Evolutionary conservation across 768 basidiomycete species (phyloP).

Genomic region (Lyophyllum atratum): DNA sequence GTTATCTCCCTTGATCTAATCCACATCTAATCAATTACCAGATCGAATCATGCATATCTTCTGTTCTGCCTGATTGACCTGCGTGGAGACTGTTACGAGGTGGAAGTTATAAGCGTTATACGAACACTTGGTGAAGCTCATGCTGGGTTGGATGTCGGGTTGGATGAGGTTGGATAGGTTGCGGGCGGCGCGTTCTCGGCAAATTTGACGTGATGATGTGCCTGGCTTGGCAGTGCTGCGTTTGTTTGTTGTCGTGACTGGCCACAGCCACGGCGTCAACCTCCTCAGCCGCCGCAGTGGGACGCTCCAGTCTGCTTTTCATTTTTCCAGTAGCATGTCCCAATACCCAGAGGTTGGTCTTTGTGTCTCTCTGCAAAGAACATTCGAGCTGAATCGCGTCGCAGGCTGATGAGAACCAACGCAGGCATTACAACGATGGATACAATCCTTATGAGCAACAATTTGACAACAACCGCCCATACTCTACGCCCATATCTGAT

Average conservation of each 20-base stretch:
- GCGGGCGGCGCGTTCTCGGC: not conserved
- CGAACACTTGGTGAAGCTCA: too few species aligned
- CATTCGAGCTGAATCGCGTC: not conserved
- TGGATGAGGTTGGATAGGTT: not conserved
- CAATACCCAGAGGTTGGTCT: constrained; percentile 10
- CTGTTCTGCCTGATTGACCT: too few species aligned
- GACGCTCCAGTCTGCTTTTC: not conserved
- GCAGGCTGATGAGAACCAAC: constrained; percentile 67
- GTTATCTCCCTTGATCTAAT: not conserved
- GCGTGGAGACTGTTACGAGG: too few species aligned
- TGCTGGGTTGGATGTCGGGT: too few species aligned
- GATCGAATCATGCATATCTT: too few species aligned
- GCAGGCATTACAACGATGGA: constrained; percentile 66
- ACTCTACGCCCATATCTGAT: constrained; percentile 7
- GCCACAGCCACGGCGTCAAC: not conserved
- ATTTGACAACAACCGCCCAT: constrained; percentile 26
- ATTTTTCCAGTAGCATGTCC: constrained; percentile 3
- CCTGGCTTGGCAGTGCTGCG: not conserved
- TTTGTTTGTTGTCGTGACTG: constrained; percentile 4
- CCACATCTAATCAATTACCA: not conserved
- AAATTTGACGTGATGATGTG: constrained; percentile 1
- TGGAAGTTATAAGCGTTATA: too few species aligned
- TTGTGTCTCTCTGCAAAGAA: not conserved
- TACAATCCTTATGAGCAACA: constrained; percentile 55
- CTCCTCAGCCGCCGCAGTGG: constrained; percentile 2